Percentiles rank a stretch among this genome's conserved stretches.
Evolutionary conservation across 106 monocot genomes (phyloP).

Genomic region (Vanilla planifolia): DNA sequence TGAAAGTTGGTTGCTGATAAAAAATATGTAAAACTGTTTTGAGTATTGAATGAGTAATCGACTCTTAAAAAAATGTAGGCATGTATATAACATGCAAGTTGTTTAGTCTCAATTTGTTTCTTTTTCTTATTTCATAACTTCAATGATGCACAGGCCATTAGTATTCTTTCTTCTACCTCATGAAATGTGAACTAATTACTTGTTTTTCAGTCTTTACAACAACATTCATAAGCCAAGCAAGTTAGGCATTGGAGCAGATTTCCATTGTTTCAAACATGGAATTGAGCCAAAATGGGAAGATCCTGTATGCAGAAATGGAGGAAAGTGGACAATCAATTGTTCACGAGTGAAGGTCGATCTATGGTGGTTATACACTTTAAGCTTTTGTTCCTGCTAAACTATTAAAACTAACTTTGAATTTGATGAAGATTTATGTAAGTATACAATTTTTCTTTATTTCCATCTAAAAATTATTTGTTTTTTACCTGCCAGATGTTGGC

Average conservation of each 20-base stretch:
- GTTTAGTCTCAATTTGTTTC: too few species aligned
- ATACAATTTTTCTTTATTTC: too few species aligned
- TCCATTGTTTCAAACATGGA: conserved; percentile 50
- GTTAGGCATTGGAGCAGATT: conserved; percentile 47
- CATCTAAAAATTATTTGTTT: neutral
- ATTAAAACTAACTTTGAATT: neutral
- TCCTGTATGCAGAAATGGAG: conserved; percentile 55
- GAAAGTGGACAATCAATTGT: conserved; percentile 51
- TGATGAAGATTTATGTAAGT: neutral
- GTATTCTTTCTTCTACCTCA: too few species aligned
- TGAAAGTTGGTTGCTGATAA: too few species aligned
- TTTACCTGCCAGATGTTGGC: conserved; percentile 33
- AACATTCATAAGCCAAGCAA: conserved; percentile 57
- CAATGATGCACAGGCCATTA: too few species aligned
- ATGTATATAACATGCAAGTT: too few species aligned
- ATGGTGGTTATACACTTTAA: conserved; percentile 60
- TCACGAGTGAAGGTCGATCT: conserved; percentile 37
- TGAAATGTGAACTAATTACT: neutral
- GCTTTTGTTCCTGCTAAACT: neutral
- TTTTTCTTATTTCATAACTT: too few species aligned
- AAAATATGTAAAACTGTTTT: too few species aligned
- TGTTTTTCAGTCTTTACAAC: conserved; percentile 47
- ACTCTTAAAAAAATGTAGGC: too few species aligned
- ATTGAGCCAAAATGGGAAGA: conserved; percentile 74
- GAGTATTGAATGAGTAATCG: too few species aligned